phyloP scores from a whole-genome alignment of 139 green algal species.

The Volvox reticuliferus region DNA sequence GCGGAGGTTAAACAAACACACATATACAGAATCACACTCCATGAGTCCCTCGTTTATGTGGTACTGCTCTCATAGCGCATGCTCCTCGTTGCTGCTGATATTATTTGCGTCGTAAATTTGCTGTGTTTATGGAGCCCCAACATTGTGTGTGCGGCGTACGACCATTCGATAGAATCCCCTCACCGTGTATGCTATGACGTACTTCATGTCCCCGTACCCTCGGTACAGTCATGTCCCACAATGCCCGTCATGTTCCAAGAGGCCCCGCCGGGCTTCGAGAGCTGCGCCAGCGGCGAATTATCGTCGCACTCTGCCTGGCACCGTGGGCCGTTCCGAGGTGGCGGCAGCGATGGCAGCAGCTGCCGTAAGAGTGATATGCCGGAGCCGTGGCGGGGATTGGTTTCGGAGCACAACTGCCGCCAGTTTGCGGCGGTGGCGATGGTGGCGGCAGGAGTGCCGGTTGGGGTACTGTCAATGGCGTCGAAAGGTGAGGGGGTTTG shows the following conservation, averaged over 20 bases:
- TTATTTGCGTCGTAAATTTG: too few relatives aligned
- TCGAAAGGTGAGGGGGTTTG: not conserved
- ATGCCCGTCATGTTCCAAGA: not conserved
- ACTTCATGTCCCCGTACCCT: not conserved
- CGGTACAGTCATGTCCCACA: not conserved
- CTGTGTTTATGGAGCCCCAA: too few relatives aligned
- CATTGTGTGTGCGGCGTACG: too few relatives aligned
- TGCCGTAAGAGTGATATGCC: not conserved
- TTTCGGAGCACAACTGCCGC: not conserved
- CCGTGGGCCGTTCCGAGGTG: too few relatives aligned
- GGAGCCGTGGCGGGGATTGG: constrained; percentile 12
- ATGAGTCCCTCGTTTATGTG: too few relatives aligned
- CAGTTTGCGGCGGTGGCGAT: constrained; percentile 12
- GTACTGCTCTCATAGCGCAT: too few relatives aligned
- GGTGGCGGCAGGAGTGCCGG: not conserved
- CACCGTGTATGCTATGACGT: not conserved
- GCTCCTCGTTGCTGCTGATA: too few relatives aligned
- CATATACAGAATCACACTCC: too few relatives aligned
- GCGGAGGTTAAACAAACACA: too few relatives aligned
- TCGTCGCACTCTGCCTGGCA: not conserved
- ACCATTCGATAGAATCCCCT: not conserved
- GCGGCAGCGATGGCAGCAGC: not conserved
- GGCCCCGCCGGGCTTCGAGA: not conserved
- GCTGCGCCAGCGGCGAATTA: not conserved
- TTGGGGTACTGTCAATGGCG: constrained; percentile 7